Conservation (phyloP, 148 eudicot genomes). For the Vaccinium myrtillus region DNA sequence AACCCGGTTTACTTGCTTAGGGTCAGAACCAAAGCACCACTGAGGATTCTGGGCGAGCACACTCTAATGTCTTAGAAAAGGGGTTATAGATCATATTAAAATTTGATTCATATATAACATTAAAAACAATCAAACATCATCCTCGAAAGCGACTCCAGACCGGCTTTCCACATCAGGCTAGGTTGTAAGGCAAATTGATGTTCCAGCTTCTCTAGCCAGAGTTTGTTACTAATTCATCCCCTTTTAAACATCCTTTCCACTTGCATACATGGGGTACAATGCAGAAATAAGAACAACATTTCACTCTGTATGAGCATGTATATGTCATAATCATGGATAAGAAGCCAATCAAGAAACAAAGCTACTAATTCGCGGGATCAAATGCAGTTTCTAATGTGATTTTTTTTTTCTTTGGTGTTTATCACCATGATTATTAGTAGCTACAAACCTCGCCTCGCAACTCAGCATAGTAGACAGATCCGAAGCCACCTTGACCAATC, state of each 20-base stretch:
- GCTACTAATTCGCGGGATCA: neutral
- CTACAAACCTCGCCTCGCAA: constrained; percentile 59
- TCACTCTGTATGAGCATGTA: neutral
- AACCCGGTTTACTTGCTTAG: neutral
- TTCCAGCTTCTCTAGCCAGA: neutral
- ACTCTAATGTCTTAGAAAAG: neutral
- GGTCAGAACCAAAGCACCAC: neutral
- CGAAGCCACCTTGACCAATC: constrained; percentile 77
- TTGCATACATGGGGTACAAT: constrained; percentile 9
- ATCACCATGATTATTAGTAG: neutral
- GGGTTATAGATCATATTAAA: neutral
- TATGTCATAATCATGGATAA: neutral
- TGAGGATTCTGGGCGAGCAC: neutral
- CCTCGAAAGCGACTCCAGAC: neutral
- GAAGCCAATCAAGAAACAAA: neutral
- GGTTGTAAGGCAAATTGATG: neutral
- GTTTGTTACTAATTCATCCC: too few relatives aligned
- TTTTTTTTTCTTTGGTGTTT: neutral
- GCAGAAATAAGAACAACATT: neutral
- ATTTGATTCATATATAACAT: neutral
- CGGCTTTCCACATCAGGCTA: neutral
- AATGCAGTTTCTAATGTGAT: neutral
- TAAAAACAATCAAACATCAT: neutral
- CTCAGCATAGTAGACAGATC: constrained; percentile 56
- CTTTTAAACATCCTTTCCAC: neutral